These are phyloP conservation scores for Aquilaria malaccensis DNA, from an alignment of 345 rosid genomes.

Conservation along the genomic window DNA sequence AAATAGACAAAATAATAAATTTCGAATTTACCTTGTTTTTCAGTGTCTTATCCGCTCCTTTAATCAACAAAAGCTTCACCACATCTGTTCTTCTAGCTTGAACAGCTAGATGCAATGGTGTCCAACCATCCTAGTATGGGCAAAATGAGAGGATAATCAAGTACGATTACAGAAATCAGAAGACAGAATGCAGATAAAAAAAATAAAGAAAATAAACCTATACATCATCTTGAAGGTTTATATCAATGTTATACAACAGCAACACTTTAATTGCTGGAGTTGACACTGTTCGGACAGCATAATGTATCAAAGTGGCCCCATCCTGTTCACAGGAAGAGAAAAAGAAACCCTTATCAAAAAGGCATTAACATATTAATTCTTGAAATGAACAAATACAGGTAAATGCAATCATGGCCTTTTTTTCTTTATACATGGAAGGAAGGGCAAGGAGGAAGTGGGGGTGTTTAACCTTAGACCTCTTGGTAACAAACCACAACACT, in stretches of 20 bases:
- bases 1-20: too few relatives aligned
- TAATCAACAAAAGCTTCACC: conserved; percentile 68
- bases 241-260: conserved; percentile 66
- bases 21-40: conserved; percentile 40
- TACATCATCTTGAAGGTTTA: conserved; percentile 83
- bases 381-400: too few relatives aligned
- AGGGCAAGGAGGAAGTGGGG: too few relatives aligned
- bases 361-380: too few relatives aligned
- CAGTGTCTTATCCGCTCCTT: conserved; percentile 62
- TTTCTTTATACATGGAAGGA: too few relatives aligned
- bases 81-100: conserved; percentile 75
- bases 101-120: conserved; percentile 92
- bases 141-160: conserved; percentile 4
- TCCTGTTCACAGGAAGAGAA: conserved; percentile 39
- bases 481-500: too few relatives aligned
- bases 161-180: neutral
- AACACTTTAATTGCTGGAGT: conserved; percentile 71
- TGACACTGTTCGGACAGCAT: conserved; percentile 86
- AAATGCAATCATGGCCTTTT: too few relatives aligned
- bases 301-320: conserved; percentile 87
- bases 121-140: conserved; percentile 84
- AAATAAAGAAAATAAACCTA: conserved; percentile 11
- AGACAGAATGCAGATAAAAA: neutral
- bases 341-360: neutral
- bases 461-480: too few relatives aligned